Conservation (phyloP, 345 rosid species). For the Eucalyptus cladocalyx region DNA sequence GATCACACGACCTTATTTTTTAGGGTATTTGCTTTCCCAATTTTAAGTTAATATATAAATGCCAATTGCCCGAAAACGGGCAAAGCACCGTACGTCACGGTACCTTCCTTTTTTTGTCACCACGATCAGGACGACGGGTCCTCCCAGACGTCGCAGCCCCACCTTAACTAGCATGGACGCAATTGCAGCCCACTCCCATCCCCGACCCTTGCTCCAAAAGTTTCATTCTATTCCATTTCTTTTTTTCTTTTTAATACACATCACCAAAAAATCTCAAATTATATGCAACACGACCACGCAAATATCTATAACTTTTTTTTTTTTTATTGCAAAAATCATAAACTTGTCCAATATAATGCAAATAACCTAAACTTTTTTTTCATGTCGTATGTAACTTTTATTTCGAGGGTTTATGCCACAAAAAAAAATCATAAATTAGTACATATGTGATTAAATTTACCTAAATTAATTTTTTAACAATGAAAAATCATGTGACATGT, state of each 20-base stretch:
- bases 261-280: too few relatives aligned
- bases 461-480: too few relatives aligned
- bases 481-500: fast-evolving
- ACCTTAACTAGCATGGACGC: neutral
- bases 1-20: neutral
- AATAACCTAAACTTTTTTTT: too few relatives aligned
- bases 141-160: neutral
- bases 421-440: too few relatives aligned
- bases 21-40: neutral
- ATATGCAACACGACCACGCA: too few relatives aligned
- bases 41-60: neutral
- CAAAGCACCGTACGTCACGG: neutral
- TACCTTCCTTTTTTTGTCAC: neutral
- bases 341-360: too few relatives aligned
- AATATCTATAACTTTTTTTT: too few relatives aligned
- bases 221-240: neutral
- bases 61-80: neutral
- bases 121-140: neutral
- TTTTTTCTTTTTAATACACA: neutral
- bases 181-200: neutral
- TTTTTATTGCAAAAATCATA: too few relatives aligned
- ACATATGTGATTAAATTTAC: too few relatives aligned
- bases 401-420: too few relatives aligned
- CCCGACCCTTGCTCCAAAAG: neutral
- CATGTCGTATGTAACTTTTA: too few relatives aligned